phyloP scores from a whole-genome alignment of 23 red algal species.

The Cyanidium caldarium region DNA sequence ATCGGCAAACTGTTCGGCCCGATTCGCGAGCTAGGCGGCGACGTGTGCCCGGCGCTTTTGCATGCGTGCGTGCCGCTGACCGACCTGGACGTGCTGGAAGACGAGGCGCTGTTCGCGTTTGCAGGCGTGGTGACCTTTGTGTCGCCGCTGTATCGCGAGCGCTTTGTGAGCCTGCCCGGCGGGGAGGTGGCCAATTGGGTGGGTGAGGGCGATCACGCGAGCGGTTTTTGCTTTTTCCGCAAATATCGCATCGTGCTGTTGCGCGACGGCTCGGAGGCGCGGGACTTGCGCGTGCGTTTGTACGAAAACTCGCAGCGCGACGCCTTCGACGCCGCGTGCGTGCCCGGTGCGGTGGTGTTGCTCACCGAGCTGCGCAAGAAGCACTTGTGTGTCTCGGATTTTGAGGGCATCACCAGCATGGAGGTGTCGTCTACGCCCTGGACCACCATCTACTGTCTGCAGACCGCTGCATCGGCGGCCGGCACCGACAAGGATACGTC shows the following conservation, averaged over 20 bases:
- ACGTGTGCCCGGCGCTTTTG: background rate
- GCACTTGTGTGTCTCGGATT: background rate
- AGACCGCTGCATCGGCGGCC: no score
- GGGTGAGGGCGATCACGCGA: background rate
- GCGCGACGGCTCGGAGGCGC: background rate
- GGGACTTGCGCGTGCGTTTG: background rate
- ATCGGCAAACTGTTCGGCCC: background rate
- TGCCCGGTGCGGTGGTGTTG: background rate
- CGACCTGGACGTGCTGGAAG: background rate
- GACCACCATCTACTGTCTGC: background rate
- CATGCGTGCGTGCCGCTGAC: background rate
- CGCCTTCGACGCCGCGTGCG: background rate
- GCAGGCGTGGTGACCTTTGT: background rate
- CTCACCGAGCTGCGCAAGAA: background rate
- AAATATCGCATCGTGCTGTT: background rate
- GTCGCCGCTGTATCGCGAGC: background rate
- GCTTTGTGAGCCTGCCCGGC: background rate
- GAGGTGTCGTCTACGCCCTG: background rate
- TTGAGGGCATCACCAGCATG: background rate
- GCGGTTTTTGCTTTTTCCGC: background rate
- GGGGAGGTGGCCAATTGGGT: no score
- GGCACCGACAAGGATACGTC: no score
- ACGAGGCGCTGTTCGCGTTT: background rate
- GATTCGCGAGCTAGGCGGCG: background rate
- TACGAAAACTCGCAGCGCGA: background rate